A percentile compares a stretch with the other conserved stretches of the same genome.
These are phyloP conservation scores for Geranium rotundifolium DNA, from an alignment of 345 rosid genomes.

Conservation along the genomic window DNA sequence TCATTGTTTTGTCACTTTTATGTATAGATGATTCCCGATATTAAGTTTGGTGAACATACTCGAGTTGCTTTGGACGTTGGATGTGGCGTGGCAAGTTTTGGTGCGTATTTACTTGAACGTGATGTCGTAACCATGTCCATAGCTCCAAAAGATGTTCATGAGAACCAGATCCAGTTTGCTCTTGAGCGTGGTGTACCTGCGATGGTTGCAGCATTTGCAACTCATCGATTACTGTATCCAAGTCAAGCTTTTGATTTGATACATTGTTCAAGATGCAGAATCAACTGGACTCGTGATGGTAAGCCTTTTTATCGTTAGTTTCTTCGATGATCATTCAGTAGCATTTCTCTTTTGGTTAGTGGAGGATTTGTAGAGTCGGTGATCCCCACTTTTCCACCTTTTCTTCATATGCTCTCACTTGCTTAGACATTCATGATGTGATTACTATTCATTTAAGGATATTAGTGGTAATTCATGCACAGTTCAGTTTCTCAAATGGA, in stretches of 20 bases:
- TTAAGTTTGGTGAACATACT: slow-evolving; percentile 59
- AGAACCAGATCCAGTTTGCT: slow-evolving; percentile 98
- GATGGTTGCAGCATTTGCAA: slow-evolving; percentile 91
- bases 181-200: slow-evolving; percentile 99
- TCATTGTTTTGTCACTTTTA: not conserved
- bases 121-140: slow-evolving; percentile 75
- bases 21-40: slow-evolving; percentile 67
- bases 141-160: slow-evolving; percentile 98
- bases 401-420: too few relatives aligned
- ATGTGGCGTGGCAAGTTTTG: slow-evolving; percentile 99
- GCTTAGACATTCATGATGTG: too few relatives aligned
- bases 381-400: too few relatives aligned
- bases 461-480: too few relatives aligned
- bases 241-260: slow-evolving; percentile 96
- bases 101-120: slow-evolving; percentile 74
- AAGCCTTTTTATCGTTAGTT: slow-evolving; percentile 6
- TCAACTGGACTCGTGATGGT: slow-evolving; percentile 99
- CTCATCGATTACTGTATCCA: slow-evolving; percentile 61
- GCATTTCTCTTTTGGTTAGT: not conserved
- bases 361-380: too few relatives aligned
- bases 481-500: too few relatives aligned
- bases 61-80: slow-evolving; percentile 82
- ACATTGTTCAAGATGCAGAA: slow-evolving; percentile 97
- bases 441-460: too few relatives aligned
- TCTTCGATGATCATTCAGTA: not conserved